These are phyloP conservation scores for Pythium vanterpoolii DNA, from an alignment of 352 stramenopile species.

Conservation along the genomic window DNA sequence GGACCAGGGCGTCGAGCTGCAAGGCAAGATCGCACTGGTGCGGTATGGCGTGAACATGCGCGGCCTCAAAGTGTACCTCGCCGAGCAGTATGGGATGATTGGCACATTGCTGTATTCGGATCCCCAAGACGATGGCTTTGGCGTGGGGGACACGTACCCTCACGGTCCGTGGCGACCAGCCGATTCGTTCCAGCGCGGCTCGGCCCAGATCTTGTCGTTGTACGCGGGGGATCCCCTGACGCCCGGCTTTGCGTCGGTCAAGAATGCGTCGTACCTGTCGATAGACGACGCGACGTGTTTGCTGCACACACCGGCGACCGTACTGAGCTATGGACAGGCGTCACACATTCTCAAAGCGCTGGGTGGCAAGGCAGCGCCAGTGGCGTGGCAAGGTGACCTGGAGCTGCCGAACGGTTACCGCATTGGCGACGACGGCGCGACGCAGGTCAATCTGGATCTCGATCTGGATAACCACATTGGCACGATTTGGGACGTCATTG, in stretches of 20 bases:
- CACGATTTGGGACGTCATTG: constrained; percentile 86
- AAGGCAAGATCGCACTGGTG: constrained; percentile 62
- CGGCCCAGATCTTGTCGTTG: constrained; percentile 19
- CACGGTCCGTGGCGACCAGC: neutral
- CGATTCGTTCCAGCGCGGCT: neutral
- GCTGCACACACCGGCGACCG: constrained; percentile 56
- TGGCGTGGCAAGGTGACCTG: constrained; percentile 55
- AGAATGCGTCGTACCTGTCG: constrained; percentile 24
- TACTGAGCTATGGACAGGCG: constrained; percentile 79
- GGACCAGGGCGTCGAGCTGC: constrained; percentile 27
- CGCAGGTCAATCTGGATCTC: constrained; percentile 52
- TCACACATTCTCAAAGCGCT: constrained; percentile 63
- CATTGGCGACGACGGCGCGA: constrained; percentile 61
- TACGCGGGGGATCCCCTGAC: constrained; percentile 65
- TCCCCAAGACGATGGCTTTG: constrained; percentile 78
- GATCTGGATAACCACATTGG: constrained; percentile 70
- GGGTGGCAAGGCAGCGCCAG: constrained; percentile 44
- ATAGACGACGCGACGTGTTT: constrained; percentile 51
- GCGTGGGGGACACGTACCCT: constrained; percentile 29
- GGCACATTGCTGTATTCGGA: constrained; percentile 88
- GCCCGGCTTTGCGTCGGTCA: constrained; percentile 27
- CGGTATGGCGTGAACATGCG: constrained; percentile 80
- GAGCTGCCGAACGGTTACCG: constrained; percentile 57
- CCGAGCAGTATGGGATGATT: constrained; percentile 63
- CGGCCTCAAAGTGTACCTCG: constrained; percentile 80